These are phyloP conservation scores for Fraxinus velutina DNA, from an alignment of 305 asterid species.

Conservation along the genomic window DNA sequence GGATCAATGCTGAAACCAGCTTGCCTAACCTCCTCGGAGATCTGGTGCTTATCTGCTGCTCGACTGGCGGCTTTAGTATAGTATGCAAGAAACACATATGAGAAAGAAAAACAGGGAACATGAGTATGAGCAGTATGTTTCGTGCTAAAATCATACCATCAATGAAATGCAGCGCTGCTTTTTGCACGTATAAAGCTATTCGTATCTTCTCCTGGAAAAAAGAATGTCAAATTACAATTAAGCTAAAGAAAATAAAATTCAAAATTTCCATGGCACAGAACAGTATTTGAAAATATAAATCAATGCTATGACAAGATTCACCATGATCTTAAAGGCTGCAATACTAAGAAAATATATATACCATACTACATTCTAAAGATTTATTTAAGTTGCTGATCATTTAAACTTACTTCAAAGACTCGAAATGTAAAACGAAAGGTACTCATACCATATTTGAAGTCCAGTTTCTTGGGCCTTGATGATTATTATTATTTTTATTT, in stretches of 20 bases:
- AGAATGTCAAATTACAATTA: not conserved
- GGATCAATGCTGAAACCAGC: slow-evolving; percentile 59
- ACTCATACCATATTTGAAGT: not conserved
- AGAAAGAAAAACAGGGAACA: slow-evolving; percentile 6
- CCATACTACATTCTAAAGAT: not conserved
- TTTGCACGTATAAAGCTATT: slow-evolving; percentile 69
- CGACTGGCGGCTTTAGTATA: slow-evolving; percentile 38
- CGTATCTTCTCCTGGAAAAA: slow-evolving; percentile 68
- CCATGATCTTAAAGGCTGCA: not conserved
- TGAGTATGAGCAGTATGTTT: slow-evolving; percentile 17
- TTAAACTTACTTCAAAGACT: not conserved
- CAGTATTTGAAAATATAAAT: not conserved
- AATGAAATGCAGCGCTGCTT: slow-evolving; percentile 72
- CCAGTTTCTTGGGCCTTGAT: not conserved
- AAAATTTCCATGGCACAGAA: not conserved
- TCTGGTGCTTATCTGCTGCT: slow-evolving; percentile 25
- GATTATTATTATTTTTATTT: not conserved
- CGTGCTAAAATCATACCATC: slow-evolving; percentile 44
- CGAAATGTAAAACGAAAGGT: not conserved
- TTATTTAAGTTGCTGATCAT: not conserved
- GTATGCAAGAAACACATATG: not conserved
- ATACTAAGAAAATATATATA: not conserved
- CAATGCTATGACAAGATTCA: not conserved
- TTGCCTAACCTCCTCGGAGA: slow-evolving; percentile 47
- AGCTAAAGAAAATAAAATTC: not conserved